phyloP scores from a whole-genome alignment of 441 rosid genomes.

The Corymbia citriodora region DNA sequence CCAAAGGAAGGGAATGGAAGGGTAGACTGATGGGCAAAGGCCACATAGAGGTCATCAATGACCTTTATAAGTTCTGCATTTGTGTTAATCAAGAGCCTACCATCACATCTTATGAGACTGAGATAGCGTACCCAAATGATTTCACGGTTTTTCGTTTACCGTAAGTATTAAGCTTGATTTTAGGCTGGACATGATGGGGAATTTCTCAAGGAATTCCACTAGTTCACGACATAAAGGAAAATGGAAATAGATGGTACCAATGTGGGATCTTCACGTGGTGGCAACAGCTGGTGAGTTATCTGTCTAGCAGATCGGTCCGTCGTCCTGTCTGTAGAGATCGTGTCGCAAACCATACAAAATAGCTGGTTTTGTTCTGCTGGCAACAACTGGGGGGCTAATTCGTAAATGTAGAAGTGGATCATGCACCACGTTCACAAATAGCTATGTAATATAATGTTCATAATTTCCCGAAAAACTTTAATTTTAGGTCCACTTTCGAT shows the following conservation, averaged over 20 bases:
- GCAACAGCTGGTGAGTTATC: not conserved
- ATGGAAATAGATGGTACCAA: not conserved
- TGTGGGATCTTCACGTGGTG: not conserved
- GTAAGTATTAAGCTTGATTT: not conserved
- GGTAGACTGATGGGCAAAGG: not conserved
- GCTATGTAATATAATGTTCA: not conserved
- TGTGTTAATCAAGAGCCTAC: not conserved
- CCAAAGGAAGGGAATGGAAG: not conserved
- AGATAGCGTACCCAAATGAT: not conserved
- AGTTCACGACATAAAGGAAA: not conserved
- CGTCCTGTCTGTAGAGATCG: not conserved
- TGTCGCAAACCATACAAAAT: not conserved
- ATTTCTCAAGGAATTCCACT: not conserved
- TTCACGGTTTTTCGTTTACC: not conserved
- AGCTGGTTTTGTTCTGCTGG: not conserved
- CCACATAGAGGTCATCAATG: not conserved
- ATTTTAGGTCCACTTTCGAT: not conserved
- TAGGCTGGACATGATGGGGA: not conserved
- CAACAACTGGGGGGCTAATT: not conserved
- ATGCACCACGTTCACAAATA: not conserved
- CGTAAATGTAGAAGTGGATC: not conserved
- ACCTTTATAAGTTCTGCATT: not conserved
- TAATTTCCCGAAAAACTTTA: not conserved
- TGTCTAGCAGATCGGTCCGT: not conserved
- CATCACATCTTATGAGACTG: not conserved